Evolutionary conservation across 306 rosid species (phyloP), one percentile per base, ranked within the genome.

Genomic region (Abrus precatorius): DNA sequence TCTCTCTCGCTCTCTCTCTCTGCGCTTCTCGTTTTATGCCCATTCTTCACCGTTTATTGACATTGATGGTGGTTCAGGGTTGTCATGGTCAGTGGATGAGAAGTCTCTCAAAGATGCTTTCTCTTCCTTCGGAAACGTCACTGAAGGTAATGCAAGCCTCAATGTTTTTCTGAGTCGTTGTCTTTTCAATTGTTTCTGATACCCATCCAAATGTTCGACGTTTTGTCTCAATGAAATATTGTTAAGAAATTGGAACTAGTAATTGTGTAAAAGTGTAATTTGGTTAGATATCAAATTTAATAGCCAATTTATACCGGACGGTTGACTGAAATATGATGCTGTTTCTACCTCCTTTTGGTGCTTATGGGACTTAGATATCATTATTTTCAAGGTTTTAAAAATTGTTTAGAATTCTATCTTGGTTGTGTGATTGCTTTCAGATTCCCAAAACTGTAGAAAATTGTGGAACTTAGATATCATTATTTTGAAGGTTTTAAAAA

Each of bases 11-110:
- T 55, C 14, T 20, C 30, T 63, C 13, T 45, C 34, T 60, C 20
- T 20, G 20, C 20, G 29, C 47, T 47, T 68, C 61, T 63, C 62
- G 9, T 60, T 1, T 10, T 73, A 32, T 48, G 6, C 54, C 34
- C 60, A 45, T 54, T 74, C 55, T 60, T 7, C 63, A 0, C 47
- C 8, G 48, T 60, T 41, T 38, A 43, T 43, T 84, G 53, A 59
- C 50, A 2, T 50, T 73, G 66, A 5, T 79, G 74, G 30, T 69
- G 38, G 83, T 88, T 72, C 91, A 93, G 97, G 96, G 2, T 68
- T 92, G 79, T 94, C 98, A 50, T 94, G 95, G 97, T 94, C 97
- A 0, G 86, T 92, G 75, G 97, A 92, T 57, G 97, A 94, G 86
- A 92, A 87, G 77, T 89, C 91, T 47, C 83, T 94, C 74, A 86